Percentiles rank a stretch among this genome's conserved stretches.
Conservation (phyloP, 2,329 filamentous ascomycete genomes). For the Cercospora sp. region DNA sequence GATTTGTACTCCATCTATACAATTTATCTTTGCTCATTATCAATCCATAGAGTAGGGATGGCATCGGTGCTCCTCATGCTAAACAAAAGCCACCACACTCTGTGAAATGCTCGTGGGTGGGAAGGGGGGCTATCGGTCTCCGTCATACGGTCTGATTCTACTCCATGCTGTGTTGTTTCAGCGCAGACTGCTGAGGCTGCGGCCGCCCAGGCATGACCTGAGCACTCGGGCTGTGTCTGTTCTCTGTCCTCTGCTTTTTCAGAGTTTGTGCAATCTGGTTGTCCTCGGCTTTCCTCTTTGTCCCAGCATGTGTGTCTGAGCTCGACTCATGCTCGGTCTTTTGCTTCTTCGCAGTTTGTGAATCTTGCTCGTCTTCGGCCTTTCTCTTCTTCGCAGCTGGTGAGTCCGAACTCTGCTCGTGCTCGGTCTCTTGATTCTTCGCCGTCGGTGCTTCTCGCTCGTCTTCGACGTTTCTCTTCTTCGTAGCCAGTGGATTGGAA, state of each 20-base stretch:
- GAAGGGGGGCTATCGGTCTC: background rate
- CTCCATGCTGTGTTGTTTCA: background rate
- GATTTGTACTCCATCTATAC: background rate
- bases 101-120: background rate
- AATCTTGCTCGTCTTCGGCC: background rate
- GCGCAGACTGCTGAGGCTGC: background rate
- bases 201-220: background rate
- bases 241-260: background rate
- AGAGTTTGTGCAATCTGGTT: no score
- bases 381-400: background rate
- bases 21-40: background rate
- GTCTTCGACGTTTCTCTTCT: background rate
- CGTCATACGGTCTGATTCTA: background rate
- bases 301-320: background rate
- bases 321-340: background rate
- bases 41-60: background rate
- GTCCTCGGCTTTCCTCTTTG: background rate
- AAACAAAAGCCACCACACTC: background rate
- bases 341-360: background rate
- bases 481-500: background rate
- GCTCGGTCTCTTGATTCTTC: background rate
- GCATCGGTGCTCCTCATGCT: background rate
- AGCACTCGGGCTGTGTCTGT: background rate
- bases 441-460: background rate
- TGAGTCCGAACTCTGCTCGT: background rate